phyloP scores from a whole-genome alignment of 805 yeast species.

The Lachancea sp. region DNA sequence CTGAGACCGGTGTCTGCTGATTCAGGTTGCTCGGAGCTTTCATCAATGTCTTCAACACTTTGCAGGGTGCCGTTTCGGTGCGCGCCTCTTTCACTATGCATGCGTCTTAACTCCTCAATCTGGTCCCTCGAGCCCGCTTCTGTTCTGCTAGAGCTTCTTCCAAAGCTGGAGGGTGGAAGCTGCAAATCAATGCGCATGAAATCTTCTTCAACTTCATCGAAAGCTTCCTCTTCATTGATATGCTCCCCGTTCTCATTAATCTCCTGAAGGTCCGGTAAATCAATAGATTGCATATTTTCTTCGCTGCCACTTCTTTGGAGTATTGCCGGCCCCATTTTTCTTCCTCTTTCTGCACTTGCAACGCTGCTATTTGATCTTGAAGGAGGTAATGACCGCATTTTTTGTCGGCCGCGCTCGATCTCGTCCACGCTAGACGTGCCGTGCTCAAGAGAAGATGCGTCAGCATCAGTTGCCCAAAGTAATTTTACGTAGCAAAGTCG shows the following conservation, averaged over 20 bases:
- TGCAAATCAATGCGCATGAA: constrained; percentile 19
- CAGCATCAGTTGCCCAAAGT: neutral
- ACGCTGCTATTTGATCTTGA: constrained; percentile 25
- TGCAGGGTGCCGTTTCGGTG: constrained; percentile 1
- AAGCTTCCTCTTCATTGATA: constrained; percentile 2
- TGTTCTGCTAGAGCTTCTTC: constrained; percentile 18
- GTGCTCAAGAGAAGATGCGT: neutral
- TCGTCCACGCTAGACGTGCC: constrained; percentile 2
- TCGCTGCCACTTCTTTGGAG: constrained; percentile 1
- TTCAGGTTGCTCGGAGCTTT: neutral
- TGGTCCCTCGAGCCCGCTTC: constrained; percentile 18
- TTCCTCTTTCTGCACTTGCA: constrained; percentile 25
- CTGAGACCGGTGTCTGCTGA: neutral
- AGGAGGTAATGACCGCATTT: constrained; percentile 11
- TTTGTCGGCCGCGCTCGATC: constrained; percentile 23
- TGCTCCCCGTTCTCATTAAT: constrained; percentile 27
- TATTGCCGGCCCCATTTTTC: constrained; percentile 14
- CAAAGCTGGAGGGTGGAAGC: constrained; percentile 31
- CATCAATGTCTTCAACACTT: constrained; percentile 1
- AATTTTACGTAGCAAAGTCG: constrained; percentile 11
- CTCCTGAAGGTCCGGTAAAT: constrained; percentile 16
- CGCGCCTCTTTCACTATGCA: constrained; percentile 8
- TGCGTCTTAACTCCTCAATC: constrained; percentile 18
- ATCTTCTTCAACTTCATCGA: neutral
- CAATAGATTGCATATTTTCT: neutral